Conservation (phyloP, 2,329 filamentous ascomycete species). For the Karstenula rhodostoma region DNA sequence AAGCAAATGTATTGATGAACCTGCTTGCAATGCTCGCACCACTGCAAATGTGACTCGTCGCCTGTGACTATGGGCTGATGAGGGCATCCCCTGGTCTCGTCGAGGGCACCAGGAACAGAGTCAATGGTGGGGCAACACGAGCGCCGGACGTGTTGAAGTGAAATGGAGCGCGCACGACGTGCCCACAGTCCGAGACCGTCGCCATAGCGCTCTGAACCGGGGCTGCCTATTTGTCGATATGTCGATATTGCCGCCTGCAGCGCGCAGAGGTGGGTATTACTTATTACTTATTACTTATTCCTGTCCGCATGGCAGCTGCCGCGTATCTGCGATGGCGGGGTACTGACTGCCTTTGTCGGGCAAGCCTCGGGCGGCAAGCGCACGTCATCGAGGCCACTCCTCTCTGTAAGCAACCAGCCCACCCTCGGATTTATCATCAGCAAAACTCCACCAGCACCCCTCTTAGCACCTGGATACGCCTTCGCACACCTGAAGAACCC, state of each 20-base stretch:
- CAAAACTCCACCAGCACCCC: slow-evolving; percentile 20
- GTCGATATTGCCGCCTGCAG: background rate
- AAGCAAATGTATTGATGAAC: slow-evolving; percentile 1
- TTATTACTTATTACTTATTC: too few relatives aligned
- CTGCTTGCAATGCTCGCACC: background rate
- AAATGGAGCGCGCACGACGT: background rate
- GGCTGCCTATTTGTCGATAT: background rate
- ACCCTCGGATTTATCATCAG: slow-evolving; percentile 35
- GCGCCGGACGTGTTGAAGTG: background rate
- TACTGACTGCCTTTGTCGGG: slow-evolving; percentile 16
- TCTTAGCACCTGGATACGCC: slow-evolving; percentile 22
- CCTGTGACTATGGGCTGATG: background rate
- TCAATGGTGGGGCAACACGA: background rate
- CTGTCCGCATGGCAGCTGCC: background rate
- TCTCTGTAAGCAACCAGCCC: slow-evolving; percentile 23
- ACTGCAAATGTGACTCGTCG: background rate
- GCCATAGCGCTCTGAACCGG: background rate
- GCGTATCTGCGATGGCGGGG: slow-evolving; percentile 1
- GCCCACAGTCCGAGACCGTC: background rate
- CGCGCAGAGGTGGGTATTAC: background rate
- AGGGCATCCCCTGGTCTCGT: background rate
- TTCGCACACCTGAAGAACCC: slow-evolving; percentile 17
- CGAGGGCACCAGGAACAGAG: background rate
- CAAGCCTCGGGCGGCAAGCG: slow-evolving; percentile 20
- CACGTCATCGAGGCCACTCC: slow-evolving; percentile 25